phyloP scores from a whole-genome alignment of 331 rosid genomes.

The Phaseolus coccineus region DNA sequence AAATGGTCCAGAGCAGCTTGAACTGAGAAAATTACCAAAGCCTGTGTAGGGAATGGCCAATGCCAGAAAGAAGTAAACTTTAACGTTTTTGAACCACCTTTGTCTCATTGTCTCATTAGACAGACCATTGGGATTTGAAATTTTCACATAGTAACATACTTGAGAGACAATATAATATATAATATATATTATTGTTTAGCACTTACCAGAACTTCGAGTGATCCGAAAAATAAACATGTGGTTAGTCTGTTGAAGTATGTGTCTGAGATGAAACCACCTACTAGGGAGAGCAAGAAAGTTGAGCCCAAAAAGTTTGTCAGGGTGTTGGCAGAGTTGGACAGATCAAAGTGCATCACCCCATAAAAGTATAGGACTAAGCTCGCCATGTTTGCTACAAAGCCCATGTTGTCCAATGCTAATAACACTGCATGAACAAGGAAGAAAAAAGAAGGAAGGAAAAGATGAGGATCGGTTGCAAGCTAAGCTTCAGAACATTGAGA shows the following conservation, averaged over 20 bases:
- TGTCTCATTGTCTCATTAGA: constrained; percentile 8
- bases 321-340: constrained; percentile 70
- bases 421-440: constrained; percentile 46
- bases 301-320: constrained; percentile 85
- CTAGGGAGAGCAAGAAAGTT: constrained; percentile 66
- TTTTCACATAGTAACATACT: not conserved
- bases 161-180: not conserved
- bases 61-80: not conserved
- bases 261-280: constrained; percentile 82
- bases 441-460: not conserved
- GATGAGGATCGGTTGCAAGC: not conserved
- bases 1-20: constrained; percentile 67
- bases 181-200: not conserved
- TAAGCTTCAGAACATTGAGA: not conserved
- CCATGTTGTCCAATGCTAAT: constrained; percentile 81
- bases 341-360: constrained; percentile 72
- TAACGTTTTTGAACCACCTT: not conserved
- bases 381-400: constrained; percentile 80
- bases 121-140: constrained; percentile 46
- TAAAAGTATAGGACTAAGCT: constrained; percentile 80
- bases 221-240: constrained; percentile 71
- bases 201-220: constrained; percentile 71
- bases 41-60: constrained; percentile 47
- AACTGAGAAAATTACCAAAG: constrained; percentile 62
- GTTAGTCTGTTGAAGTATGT: constrained; percentile 64